These are phyloP conservation scores for Rhodotorula sp. DNA, from an alignment of 1,284 basidiomycete genomes.

Conservation along the genomic window DNA sequence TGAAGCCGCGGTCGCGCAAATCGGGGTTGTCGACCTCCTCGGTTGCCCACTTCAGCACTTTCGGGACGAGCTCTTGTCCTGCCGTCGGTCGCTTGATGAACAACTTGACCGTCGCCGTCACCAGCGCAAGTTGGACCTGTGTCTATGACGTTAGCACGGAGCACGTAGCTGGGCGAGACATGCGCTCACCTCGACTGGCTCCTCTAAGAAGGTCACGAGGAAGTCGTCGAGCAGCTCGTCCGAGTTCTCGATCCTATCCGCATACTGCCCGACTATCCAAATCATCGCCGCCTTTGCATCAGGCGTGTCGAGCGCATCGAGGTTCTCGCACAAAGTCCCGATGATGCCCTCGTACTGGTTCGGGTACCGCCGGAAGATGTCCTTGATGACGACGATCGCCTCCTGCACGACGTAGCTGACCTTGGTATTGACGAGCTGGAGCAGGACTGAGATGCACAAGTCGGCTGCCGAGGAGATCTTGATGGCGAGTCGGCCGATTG, in stretches of 20 bases:
- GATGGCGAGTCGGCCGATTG: conserved; percentile 93
- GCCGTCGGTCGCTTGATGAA: conserved; percentile 93
- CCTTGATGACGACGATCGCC: conserved; percentile 93
- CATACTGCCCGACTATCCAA: conserved; percentile 98
- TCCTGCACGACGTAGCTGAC: conserved; percentile 98
- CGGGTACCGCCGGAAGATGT: conserved; percentile 96
- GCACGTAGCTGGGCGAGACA: neutral
- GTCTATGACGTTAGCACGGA: neutral
- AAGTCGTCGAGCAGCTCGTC: conserved; percentile 94
- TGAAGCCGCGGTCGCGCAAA: conserved; percentile 92
- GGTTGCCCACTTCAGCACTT: conserved; percentile 93
- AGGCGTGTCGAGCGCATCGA: conserved; percentile 89
- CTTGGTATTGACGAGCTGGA: conserved; percentile 86
- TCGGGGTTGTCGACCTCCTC: conserved; percentile 98
- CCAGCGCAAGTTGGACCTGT: conserved; percentile 89
- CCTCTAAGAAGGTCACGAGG: conserved; percentile 86
- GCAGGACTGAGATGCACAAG: conserved; percentile 80
- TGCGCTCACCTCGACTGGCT: conserved; percentile 75
- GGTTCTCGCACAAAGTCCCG: conserved; percentile 82
- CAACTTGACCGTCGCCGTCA: conserved; percentile 94
- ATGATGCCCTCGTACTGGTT: conserved; percentile 96
- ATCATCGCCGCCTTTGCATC: conserved; percentile 96
- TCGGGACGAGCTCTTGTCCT: conserved; percentile 87
- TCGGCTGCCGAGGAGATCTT: conserved; percentile 90
- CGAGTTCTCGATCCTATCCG: conserved; percentile 91